Conservation (phyloP, 495 filamentous ascomycete genomes). For the Xylaria intraflava region DNA sequence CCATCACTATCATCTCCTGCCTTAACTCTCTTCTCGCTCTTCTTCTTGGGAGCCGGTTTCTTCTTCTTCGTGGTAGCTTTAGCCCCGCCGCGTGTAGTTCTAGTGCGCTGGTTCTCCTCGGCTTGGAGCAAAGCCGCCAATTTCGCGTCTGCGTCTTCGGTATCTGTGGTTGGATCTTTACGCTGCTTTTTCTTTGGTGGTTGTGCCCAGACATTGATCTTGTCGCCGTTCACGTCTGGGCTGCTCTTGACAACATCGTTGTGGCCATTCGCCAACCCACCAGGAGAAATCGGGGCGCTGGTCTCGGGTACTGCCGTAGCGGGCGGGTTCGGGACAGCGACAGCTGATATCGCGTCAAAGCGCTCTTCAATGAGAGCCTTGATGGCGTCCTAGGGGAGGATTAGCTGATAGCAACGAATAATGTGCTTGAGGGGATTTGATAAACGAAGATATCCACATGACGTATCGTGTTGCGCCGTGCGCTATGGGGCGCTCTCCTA, state of each 20-base stretch:
- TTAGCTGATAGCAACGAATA: slow-evolving; percentile 5
- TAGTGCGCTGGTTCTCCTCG: slow-evolving; percentile 69
- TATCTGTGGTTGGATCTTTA: slow-evolving; percentile 39
- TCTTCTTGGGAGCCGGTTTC: slow-evolving; percentile 59
- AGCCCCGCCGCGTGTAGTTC: slow-evolving; percentile 59
- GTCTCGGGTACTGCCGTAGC: slow-evolving; percentile 22
- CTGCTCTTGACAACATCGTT: slow-evolving; percentile 21
- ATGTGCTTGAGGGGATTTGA: neutral
- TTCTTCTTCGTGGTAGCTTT: slow-evolving; percentile 43
- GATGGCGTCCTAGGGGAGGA: slow-evolving; percentile 57
- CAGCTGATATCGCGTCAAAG: slow-evolving; percentile 71
- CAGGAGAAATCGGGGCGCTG: slow-evolving; percentile 15
- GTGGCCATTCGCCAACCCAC: slow-evolving; percentile 29
- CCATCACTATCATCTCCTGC: slow-evolving; percentile 75
- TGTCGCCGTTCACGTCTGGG: slow-evolving; percentile 29
- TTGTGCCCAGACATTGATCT: slow-evolving; percentile 47
- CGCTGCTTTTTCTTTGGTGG: slow-evolving; percentile 53
- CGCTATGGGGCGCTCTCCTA: neutral
- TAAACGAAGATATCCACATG: neutral
- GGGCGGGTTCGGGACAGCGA: slow-evolving; percentile 28
- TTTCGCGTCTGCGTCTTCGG: slow-evolving; percentile 70
- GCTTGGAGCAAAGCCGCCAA: slow-evolving; percentile 86
- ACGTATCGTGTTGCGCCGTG: neutral
- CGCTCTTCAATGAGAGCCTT: slow-evolving; percentile 80
- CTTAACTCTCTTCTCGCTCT: slow-evolving; percentile 70